Evolutionary conservation across 169 alveolate species (phyloP), one percentile per base, ranked within the genome.

Genomic region (Perkinsus olseni): DNA sequence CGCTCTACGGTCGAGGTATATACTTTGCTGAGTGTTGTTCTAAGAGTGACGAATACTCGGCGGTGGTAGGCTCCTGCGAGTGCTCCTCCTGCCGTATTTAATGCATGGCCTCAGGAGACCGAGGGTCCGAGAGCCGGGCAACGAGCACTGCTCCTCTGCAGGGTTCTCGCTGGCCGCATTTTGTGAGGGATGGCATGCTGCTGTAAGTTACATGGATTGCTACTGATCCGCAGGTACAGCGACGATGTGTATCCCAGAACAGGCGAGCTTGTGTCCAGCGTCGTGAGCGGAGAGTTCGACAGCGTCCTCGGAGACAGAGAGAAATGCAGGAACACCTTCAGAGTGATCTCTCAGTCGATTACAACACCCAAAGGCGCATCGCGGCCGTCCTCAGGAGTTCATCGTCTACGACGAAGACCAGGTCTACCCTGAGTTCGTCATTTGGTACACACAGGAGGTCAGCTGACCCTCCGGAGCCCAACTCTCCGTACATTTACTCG

Each of bases 21-120:
- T 94, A 94, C 90, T 37, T 94, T 74, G 95, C 93, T 0, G 95
- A 94, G 50, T 24, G 40, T 34, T 74, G 94, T 40, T 90, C 91
- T 31, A 94, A 94, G 93, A 48, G 92, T 31, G 95, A 94, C 82
- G 95, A 94, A 91, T 94, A 94, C 93, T 48, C 94, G 17, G 92
- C 50, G 50, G 50, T 11, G 11, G 50, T 40, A 40, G 50, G 50
- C 50, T n/a, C n/a, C n/a, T 40, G 50, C 3, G 50, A 40, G 50
- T 3, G 50, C 50, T 40, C 50, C 50, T 40, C 50, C 11, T 40
- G 50, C 50, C 21, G 50, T 40, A 11, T 40, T 11, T 11, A 40
- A 3, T 6, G 50, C 11, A 6, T 40, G 21, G 3, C 11, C 50
- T 11, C 50, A 40, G 50, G 50, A 40, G 11, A 40, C 50, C 50